phyloP scores from a whole-genome alignment of 768 basidiomycete species.

The Butyriboletus loyo region DNA sequence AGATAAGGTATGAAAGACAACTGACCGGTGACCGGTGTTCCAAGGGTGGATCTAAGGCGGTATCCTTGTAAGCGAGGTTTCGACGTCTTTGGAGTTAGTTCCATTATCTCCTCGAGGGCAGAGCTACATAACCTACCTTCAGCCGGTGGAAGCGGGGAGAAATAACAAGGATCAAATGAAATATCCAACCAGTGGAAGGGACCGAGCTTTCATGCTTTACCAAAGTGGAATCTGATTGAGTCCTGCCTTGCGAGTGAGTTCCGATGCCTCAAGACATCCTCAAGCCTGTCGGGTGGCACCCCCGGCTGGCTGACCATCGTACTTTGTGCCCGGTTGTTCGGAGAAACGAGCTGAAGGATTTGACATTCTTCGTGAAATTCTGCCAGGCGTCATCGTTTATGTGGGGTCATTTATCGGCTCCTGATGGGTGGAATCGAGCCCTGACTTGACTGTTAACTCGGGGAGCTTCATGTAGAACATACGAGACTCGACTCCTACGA shows the following conservation, averaged over 20 bases:
- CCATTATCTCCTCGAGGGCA: too few species aligned
- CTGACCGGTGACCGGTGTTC: too few species aligned
- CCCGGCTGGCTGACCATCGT: background rate
- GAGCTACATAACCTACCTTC: too few species aligned
- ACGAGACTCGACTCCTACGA: too few species aligned
- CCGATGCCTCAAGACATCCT: background rate
- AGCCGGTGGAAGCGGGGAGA: background rate
- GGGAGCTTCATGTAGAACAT: too few species aligned
- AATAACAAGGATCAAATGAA: too few species aligned
- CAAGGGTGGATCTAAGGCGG: too few species aligned
- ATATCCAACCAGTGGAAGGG: too few species aligned
- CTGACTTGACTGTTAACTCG: too few species aligned
- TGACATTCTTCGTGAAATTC: background rate
- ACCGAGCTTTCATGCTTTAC: background rate
- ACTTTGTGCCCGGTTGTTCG: background rate
- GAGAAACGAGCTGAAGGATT: background rate
- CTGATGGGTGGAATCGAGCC: background rate
- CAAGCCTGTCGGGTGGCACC: background rate
- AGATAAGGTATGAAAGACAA: too few species aligned
- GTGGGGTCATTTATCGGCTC: background rate
- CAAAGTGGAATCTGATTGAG: background rate
- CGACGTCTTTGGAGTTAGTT: too few species aligned
- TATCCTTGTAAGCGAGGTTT: too few species aligned
- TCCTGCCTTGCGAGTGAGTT: background rate
- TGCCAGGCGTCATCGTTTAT: background rate